Base-by-base conservation (phyloP, 805 yeast species). In the Metschnikowia bowlesiae region DNA sequence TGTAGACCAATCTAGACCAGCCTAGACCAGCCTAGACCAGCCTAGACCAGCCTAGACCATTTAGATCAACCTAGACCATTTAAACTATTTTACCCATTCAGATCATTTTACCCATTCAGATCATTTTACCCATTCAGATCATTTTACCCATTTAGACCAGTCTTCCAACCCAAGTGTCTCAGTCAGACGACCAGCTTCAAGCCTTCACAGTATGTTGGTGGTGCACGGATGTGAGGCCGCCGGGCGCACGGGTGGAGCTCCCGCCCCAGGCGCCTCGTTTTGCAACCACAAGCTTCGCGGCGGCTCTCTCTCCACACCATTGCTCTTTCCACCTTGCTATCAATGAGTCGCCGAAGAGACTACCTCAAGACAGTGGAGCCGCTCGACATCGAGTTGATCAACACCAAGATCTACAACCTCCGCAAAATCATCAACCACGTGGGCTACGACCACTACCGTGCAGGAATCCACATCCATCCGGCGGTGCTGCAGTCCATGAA, bases 381-480 rank as follows among this genome's bases (percentile, higher is more conserved):
- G 26, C 43, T 49, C n/a, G 55, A 52, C 33, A 29, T 53, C 34
- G 50, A 47, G 43, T 32, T 48, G 14, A 53, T 53, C 33, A 49
- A 52, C 28, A 34, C 51, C 31, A 53, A 53, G 29, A 47, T 53
- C 26, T 44, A 52, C 11, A 50, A 52, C 29, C 47, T 36, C 32
- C 44, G 35, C 26, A 28, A 32, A 11, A 49, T 53, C 32, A 31
- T 32, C 8, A 44, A 46, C 14, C 26, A n/a, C 22, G 52, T 53
- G 9, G 53, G 40, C 39, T 53, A 49, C 39, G 57, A 53, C 38
- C 49, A 48, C 39, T 53, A 53, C 43, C 38, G 55, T 46, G 49
- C 51, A 16, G 53, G 53, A 44, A 44, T 44, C 10, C 46, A 36
- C 28, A 34, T 44, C 16, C 46, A 34, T 28, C 46, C 46, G 4